Percentiles rank a stretch among this genome's conserved stretches.
Evolutionary conservation across 1,284 basidiomycete species (phyloP).

Genomic region (Fistulinella cinereoalba): DNA sequence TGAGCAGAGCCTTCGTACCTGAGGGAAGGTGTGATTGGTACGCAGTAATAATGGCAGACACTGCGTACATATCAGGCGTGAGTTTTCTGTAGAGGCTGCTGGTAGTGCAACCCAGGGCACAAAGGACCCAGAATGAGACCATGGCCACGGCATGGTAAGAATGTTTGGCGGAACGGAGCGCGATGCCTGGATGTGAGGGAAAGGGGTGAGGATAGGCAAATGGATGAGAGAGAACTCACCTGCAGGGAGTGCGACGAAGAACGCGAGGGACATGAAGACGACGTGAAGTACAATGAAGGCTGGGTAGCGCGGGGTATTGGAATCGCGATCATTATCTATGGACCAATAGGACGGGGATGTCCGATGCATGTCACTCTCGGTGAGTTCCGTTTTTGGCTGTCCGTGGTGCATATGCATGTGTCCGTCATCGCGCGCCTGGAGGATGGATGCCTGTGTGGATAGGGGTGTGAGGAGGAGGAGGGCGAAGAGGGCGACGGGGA

Average conservation of each 20-base stretch:
- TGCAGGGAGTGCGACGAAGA: conserved; percentile 72
- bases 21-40: conserved; percentile 15
- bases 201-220: neutral
- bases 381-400: conserved; percentile 57
- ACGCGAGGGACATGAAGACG: conserved; percentile 67
- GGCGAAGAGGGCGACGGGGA: conserved; percentile 10
- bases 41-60: conserved; percentile 6
- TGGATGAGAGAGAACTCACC: conserved; percentile 44
- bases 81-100: conserved; percentile 68
- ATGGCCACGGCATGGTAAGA: conserved; percentile 55
- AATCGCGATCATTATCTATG: conserved; percentile 58
- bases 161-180: conserved; percentile 70
- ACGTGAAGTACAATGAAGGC: conserved; percentile 66
- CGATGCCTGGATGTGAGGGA: conserved; percentile 53
- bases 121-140: conserved; percentile 54
- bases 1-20: conserved; percentile 74
- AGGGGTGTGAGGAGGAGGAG: conserved; percentile 19
- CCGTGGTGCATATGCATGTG: conserved; percentile 48
- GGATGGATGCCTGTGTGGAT: neutral
- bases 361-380: conserved; percentile 68
- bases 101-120: conserved; percentile 57
- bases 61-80: conserved; percentile 73
- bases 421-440: conserved; percentile 30
- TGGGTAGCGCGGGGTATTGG: conserved; percentile 49
- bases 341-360: conserved; percentile 79